phyloP scores from a whole-genome alignment of 2,329 filamentous ascomycete species.

The Gremmenia infestans region DNA sequence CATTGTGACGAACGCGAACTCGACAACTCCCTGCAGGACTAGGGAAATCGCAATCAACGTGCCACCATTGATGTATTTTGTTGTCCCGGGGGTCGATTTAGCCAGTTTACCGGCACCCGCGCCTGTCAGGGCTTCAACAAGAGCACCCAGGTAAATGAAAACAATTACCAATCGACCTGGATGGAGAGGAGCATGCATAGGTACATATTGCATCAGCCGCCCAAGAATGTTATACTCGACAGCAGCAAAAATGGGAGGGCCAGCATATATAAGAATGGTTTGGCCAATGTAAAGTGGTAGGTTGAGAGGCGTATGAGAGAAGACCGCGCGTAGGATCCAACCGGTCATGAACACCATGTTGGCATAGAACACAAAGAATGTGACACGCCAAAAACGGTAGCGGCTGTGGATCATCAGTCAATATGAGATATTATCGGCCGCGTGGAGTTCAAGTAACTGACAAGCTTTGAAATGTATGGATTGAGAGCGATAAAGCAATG shows the following conservation, averaged over 20 bases:
- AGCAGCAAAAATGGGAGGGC: slow-evolving; percentile 35
- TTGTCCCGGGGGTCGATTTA: slow-evolving; percentile 10
- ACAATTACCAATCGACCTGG: slow-evolving; percentile 33
- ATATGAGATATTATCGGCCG: too few species aligned
- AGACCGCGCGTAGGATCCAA: slow-evolving; percentile 33
- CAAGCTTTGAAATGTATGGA: slow-evolving; percentile 34
- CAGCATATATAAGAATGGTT: slow-evolving; percentile 31
- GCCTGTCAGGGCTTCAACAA: slow-evolving; percentile 32
- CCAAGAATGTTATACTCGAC: slow-evolving; percentile 35
- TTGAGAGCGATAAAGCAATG: slow-evolving; percentile 28
- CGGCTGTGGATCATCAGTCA: slow-evolving; percentile 12
- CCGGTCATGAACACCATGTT: slow-evolving; percentile 34
- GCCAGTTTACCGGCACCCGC: slow-evolving; percentile 29
- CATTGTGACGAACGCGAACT: slow-evolving; percentile 21
- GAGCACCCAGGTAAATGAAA: slow-evolving; percentile 34
- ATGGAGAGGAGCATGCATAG: slow-evolving; percentile 35
- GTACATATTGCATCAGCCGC: slow-evolving; percentile 35
- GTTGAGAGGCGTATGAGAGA: slow-evolving; percentile 22
- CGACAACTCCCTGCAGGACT: slow-evolving; percentile 32
- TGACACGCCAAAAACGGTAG: slow-evolving; percentile 33
- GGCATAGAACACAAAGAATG: slow-evolving; percentile 34
- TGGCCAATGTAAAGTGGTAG: slow-evolving; percentile 34
- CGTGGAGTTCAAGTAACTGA: slow-evolving; percentile 12
- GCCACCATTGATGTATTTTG: slow-evolving; percentile 16
- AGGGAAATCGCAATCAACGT: slow-evolving; percentile 27